These are phyloP conservation scores for Lactarius sp. DNA, from an alignment of 768 basidiomycete species.

Conservation along the genomic window DNA sequence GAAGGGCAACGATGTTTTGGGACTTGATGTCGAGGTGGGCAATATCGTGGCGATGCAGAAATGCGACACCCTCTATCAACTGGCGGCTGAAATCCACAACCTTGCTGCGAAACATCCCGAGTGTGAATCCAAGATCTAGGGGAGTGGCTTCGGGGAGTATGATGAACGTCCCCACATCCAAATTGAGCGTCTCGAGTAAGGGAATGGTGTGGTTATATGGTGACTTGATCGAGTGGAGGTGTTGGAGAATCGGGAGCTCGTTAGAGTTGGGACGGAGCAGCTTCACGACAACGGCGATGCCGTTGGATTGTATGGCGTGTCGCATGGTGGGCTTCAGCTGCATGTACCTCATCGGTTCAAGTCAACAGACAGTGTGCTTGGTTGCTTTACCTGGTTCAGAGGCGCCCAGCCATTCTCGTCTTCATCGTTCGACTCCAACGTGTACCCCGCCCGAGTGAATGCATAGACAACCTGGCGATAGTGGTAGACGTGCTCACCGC, in stretches of 20 bases:
- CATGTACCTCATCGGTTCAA: too few relatives aligned
- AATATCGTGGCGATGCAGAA: background rate
- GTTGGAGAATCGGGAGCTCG: too few relatives aligned
- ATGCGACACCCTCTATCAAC: background rate
- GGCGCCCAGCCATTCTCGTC: background rate
- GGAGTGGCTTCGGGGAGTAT: background rate
- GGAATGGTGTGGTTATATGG: too few relatives aligned
- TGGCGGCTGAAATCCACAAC: background rate
- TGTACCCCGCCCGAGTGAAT: background rate
- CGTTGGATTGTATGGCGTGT: too few relatives aligned
- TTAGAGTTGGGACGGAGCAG: too few relatives aligned
- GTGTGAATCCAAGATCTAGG: background rate
- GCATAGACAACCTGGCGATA: background rate
- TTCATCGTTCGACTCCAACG: background rate
- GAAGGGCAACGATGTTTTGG: background rate
- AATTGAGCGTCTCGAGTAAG: too few relatives aligned
- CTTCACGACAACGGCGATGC: too few relatives aligned
- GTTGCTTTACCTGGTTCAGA: background rate
- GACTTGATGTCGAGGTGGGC: too few relatives aligned
- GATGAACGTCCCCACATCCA: background rate
- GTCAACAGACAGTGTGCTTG: background rate
- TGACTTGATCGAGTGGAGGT: too few relatives aligned
- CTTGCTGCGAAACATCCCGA: background rate
- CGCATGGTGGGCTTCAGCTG: too few relatives aligned
- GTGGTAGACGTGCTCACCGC: background rate